These are phyloP conservation scores for Starmerella ratchasimensis DNA, from an alignment of 805 yeast genomes.

Conservation along the genomic window DNA sequence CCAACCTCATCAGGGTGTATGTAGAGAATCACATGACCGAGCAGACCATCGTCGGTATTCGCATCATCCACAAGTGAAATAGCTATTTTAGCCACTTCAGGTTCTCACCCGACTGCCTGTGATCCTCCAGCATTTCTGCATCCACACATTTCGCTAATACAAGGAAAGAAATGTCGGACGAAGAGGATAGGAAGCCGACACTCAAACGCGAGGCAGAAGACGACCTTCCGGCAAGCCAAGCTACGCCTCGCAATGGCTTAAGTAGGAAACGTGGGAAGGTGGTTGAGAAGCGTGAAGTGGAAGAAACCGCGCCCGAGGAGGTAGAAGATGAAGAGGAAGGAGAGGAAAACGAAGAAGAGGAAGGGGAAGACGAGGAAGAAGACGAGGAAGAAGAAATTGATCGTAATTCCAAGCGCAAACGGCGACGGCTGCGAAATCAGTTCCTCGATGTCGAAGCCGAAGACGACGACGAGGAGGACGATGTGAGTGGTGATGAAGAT, in stretches of 20 bases:
- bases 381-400: slow-evolving; percentile 47
- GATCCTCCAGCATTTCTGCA: too few relatives aligned
- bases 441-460: slow-evolving; percentile 98
- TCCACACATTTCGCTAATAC: too few relatives aligned
- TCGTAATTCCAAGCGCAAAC: slow-evolving; percentile 28
- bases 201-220: not conserved
- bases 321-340: slow-evolving; percentile 18
- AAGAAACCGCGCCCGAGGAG: slow-evolving; percentile 21
- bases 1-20: too few relatives aligned
- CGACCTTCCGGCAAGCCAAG: slow-evolving; percentile 1
- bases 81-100: too few relatives aligned
- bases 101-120: too few relatives aligned
- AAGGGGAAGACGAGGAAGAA: slow-evolving; percentile 23
- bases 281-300: slow-evolving; percentile 43
- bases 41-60: too few relatives aligned
- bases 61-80: too few relatives aligned
- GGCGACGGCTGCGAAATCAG: slow-evolving; percentile 49
- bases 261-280: slow-evolving; percentile 9
- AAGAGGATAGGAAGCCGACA: too few relatives aligned
- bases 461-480: slow-evolving; percentile 95
- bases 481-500: slow-evolving; percentile 89
- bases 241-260: too few relatives aligned
- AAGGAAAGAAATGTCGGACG: too few relatives aligned
- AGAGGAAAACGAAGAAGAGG: slow-evolving; percentile 24
- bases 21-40: too few relatives aligned